These are phyloP conservation scores for Pseudocercospora musae DNA, from an alignment of 2,329 filamentous ascomycete genomes.

Conservation along the genomic window DNA sequence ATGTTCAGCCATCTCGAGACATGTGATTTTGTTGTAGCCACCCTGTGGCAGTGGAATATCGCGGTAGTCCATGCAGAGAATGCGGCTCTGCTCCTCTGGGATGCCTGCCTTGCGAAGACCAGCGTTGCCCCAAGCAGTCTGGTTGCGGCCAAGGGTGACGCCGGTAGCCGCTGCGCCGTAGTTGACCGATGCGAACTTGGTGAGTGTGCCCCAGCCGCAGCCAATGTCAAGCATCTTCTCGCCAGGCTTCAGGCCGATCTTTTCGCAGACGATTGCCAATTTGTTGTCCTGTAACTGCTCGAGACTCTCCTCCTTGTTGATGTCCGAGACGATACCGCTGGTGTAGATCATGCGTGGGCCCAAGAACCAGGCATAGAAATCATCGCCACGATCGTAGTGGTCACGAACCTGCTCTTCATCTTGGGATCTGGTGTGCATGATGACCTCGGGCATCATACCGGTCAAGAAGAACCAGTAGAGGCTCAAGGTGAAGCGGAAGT, in stretches of 20 bases:
- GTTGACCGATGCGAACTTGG: slow-evolving; percentile 87
- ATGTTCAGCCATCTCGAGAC: slow-evolving; percentile 98
- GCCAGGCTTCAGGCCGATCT: slow-evolving; percentile 78
- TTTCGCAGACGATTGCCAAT: slow-evolving; percentile 89
- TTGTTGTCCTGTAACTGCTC: slow-evolving; percentile 99
- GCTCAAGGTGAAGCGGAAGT: slow-evolving; percentile 81
- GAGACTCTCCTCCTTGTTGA: slow-evolving; percentile 80
- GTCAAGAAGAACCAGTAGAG: slow-evolving; percentile 87
- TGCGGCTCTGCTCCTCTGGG: slow-evolving; percentile 80
- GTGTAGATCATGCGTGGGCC: slow-evolving; percentile 99
- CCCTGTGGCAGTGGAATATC: slow-evolving; percentile 79
- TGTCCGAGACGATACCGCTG: slow-evolving; percentile 86
- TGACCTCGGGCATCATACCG: slow-evolving; percentile 81
- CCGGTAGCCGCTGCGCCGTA: slow-evolving; percentile 83
- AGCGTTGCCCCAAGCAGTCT: slow-evolving; percentile 94
- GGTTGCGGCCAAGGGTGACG: slow-evolving; percentile 91
- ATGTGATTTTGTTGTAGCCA: slow-evolving; percentile 88
- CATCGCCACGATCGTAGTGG: slow-evolving; percentile 96
- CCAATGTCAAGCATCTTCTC: slow-evolving; percentile 90
- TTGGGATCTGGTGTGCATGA: slow-evolving; percentile 89
- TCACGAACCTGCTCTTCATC: slow-evolving; percentile 97
- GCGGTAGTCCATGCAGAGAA: slow-evolving; percentile 96
- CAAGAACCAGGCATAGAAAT: slow-evolving; percentile 98
- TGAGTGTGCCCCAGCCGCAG: slow-evolving; percentile 96
- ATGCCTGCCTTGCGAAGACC: slow-evolving; percentile 80